phyloP scores from a whole-genome alignment of 192 early-diverging fungal species.

The Coemansia sp. region DNA sequence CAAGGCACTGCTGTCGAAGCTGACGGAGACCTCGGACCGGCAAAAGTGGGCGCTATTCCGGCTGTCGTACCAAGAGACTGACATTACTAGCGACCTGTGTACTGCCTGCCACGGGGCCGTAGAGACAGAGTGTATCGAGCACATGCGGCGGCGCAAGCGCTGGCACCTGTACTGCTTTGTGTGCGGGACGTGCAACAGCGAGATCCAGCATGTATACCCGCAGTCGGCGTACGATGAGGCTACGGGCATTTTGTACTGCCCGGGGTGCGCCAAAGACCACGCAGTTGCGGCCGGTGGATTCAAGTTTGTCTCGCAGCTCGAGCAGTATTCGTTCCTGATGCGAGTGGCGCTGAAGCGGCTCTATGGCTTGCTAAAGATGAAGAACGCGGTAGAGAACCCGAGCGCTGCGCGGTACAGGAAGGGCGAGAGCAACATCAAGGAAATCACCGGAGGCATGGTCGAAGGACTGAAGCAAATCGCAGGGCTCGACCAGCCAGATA shows the following conservation, averaged over 20 bases:
- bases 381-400: constrained; percentile 54
- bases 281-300: constrained; percentile 57
- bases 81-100: constrained; percentile 82
- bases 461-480: constrained; percentile 18
- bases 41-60: constrained; percentile 55
- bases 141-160: constrained; percentile 57
- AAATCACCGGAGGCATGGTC: constrained; percentile 10
- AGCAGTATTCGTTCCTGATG: constrained; percentile 91
- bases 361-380: constrained; percentile 73
- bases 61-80: constrained; percentile 59
- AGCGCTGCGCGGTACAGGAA: constrained; percentile 27
- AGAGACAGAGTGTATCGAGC: constrained; percentile 87
- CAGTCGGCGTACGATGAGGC: constrained; percentile 59
- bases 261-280: constrained; percentile 57
- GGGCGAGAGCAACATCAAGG: constrained; percentile 20
- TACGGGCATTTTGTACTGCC: constrained; percentile 56
- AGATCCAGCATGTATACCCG: constrained; percentile 59
- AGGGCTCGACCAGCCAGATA: background rate
- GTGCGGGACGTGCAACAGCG: constrained; percentile 69
- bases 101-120: constrained; percentile 72
- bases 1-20: constrained; percentile 73
- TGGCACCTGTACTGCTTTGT: constrained; percentile 86
- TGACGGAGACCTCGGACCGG: constrained; percentile 68
- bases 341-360: constrained; percentile 80
- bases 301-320: constrained; percentile 79